Evolutionary conservation across 208 protist genomes (phyloP).

Genomic region (Kentomonas sorsogonicus): DNA sequence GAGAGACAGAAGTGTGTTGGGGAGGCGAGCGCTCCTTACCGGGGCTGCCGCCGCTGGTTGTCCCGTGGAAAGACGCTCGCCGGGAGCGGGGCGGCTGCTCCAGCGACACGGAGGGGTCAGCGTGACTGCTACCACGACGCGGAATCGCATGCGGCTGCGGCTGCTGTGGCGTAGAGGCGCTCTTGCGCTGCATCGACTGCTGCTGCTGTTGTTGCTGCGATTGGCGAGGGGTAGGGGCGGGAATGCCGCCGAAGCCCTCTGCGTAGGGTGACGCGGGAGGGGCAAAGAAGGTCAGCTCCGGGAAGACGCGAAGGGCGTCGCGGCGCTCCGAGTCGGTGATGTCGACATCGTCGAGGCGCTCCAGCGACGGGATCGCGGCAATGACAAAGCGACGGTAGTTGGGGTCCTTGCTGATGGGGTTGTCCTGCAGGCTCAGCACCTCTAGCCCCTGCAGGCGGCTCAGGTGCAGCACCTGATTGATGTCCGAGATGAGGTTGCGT

Average conservation of each 20-base stretch:
- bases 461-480: slow-evolving; percentile 87
- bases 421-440: slow-evolving; percentile 75
- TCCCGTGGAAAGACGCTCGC: no score
- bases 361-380: slow-evolving; percentile 62
- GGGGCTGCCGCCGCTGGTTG: no score
- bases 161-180: no score
- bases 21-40: no score
- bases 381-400: slow-evolving; percentile 90
- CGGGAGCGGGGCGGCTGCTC: no score
- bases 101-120: no score
- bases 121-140: no score
- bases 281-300: slow-evolving; percentile 63
- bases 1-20: no score
- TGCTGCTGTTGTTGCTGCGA: no score
- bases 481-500: slow-evolving; percentile 76
- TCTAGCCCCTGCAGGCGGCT: slow-evolving; percentile 54
- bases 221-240: no score
- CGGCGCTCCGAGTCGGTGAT: slow-evolving; percentile 62
- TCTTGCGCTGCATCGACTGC: no score
- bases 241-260: slow-evolving; percentile 30
- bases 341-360: slow-evolving; percentile 67
- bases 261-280: slow-evolving; percentile 75
- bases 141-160: no score
- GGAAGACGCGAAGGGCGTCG: slow-evolving; percentile 63
- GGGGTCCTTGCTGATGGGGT: slow-evolving; percentile 78